Evolutionary conservation across 345 rosid genomes (phyloP).

Genomic region (Eutrema yunnanense): DNA sequence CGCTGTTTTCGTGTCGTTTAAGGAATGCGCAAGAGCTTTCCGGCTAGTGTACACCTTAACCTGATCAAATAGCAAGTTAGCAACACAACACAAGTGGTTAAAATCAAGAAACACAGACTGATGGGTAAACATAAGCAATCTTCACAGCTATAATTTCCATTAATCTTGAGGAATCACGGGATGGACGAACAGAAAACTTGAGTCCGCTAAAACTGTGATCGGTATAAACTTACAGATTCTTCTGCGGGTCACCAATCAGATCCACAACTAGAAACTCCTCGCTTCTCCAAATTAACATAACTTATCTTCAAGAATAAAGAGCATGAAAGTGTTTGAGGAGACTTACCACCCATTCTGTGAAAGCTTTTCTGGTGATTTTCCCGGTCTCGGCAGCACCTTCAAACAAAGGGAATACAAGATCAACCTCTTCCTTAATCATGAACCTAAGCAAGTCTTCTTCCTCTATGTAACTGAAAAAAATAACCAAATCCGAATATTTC

Average conservation of each 20-base stretch:
- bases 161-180: too few relatives aligned
- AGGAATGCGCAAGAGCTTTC: conserved; percentile 64
- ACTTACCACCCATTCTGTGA: conserved; percentile 79
- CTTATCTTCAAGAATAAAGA: not conserved
- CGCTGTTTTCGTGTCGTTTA: conserved; percentile 85
- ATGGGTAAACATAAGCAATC: not conserved
- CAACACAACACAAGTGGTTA: not conserved
- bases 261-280: not conserved
- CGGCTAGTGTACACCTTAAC: conserved; percentile 75
- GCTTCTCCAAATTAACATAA: not conserved
- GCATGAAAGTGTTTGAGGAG: not conserved
- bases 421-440: conserved; percentile 88
- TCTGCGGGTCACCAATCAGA: too few relatives aligned
- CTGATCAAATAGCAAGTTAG: conserved; percentile 32
- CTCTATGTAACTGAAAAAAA: conserved; percentile 47
- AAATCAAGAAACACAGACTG: not conserved
- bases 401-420: conserved; percentile 61
- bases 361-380: conserved; percentile 50
- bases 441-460: conserved; percentile 72
- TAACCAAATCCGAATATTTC: not conserved
- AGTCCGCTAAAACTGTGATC: too few relatives aligned
- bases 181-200: too few relatives aligned
- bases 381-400: conserved; percentile 56
- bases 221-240: too few relatives aligned
- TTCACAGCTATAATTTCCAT: not conserved